phyloP scores from a whole-genome alignment of 2,329 filamentous ascomycete species.

The Neofusicoccum sp. region DNA sequence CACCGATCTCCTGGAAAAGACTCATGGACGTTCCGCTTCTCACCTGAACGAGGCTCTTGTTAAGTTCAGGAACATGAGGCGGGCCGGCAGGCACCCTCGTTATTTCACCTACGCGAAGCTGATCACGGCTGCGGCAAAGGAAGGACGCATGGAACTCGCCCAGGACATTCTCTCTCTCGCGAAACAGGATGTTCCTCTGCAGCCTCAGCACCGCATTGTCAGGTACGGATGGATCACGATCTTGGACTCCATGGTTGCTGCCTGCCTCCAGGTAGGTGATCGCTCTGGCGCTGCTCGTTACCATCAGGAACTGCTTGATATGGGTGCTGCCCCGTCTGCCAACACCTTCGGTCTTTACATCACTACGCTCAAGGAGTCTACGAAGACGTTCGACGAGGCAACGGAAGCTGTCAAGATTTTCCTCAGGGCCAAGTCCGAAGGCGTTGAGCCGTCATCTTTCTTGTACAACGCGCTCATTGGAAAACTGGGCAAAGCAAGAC shows the following conservation, averaged over 20 bases:
- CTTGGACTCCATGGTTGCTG: constrained; percentile 93
- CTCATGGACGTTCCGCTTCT: constrained; percentile 70
- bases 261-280: constrained; percentile 81
- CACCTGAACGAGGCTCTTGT: constrained; percentile 78
- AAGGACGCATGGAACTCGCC: constrained; percentile 78
- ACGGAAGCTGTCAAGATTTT: constrained; percentile 98
- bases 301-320: constrained; percentile 87
- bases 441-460: constrained; percentile 94
- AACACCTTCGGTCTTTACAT: constrained; percentile 99
- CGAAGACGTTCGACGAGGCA: constrained; percentile 96
- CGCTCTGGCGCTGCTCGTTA: constrained; percentile 80
- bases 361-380: constrained; percentile 96
- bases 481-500: constrained; percentile 95
- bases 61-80: constrained; percentile 90
- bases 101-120: constrained; percentile 98
- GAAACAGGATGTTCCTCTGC: constrained; percentile 81
- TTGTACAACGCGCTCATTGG: constrained; percentile 97
- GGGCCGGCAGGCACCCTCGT: constrained; percentile 84
- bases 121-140: constrained; percentile 85
- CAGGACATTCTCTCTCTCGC: constrained; percentile 89
- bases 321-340: constrained; percentile 88
- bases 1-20: constrained; percentile 83
- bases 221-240: constrained; percentile 97
- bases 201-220: constrained; percentile 82
- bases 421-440: constrained; percentile 87